Evolutionary conservation across 768 basidiomycete genomes (phyloP), one percentile per base, ranked within the genome.

Genomic region (Naganishia kalamii): DNA sequence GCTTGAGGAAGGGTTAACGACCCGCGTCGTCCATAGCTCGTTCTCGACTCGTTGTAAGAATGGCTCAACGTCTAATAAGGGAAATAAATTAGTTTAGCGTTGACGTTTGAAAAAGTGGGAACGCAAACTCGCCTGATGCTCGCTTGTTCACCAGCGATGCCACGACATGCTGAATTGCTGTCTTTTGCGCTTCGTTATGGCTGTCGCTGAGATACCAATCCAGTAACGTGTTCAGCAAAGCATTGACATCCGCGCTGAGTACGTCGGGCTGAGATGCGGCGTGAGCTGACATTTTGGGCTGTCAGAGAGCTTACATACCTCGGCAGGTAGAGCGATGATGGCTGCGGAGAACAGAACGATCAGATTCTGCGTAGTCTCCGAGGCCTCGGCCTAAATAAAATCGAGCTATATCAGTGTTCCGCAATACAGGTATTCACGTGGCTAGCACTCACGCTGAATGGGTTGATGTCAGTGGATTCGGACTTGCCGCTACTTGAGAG

Each of bases 71-170:
- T 66, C 71, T 70, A 54, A 11, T 72, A 76, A 82, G 74, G 6
- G 23, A 23, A 3, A 21, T n/a, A 23, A 44, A 8, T 8, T 6
- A 10, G 13, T 5, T 6, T 40, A 87, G 71, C 64, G 0, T 77
- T 71, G 7, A 85, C 70, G 50, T 83, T 87, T 88, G 11, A 63
- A 7, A 19, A 62, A 60, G 33, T 40, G 1, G 57, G 46, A 11
- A 25, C 3, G 21, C 29, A 47, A 69, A 60, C 82, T 68, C 51
- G 91, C 92, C 85, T 43, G 85, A 82, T 11, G 81, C 80, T 40
- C 85, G 84, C 76, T 92, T 90, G 75, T 97, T 96, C 29, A 92
- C 77, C n/a, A 89, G 78, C 0, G 86, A 83, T 0, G 87, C 82
- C 19, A 90, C 72, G n/a, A 78, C 41, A 29, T 77, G 74, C 27